Evolutionary conservation across 441 rosid genomes (phyloP), one percentile per base, ranked within the genome.

Genomic region (Populus hybrid): DNA sequence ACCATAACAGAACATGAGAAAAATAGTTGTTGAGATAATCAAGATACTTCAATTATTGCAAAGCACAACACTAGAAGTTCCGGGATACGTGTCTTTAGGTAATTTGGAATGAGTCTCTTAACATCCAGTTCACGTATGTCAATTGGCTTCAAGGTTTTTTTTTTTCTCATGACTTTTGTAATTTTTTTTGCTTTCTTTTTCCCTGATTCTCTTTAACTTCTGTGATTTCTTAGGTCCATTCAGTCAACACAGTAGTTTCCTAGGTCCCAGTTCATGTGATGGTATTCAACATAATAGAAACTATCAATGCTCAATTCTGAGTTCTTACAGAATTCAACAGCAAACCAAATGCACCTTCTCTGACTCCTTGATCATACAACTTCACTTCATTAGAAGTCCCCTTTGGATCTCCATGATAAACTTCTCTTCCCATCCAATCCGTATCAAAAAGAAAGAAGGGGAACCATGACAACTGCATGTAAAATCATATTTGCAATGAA

Each of bases 341-440:
- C 93, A 96, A 90, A 85, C 99, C 99, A 85, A 96, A 89, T 83
- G 99, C 97, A 88, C 99, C 98, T 89, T 94, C 93, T 83, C 98
- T 89, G 81, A 92, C 97, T 73, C 98, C 99, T 86, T 90, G 88
- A 85, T 88, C 87, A 81, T 93, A 95, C 35, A 92, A 89, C 76
- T 87, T 83, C 24, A 88, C 88, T 79, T 81, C 90, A 77, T 80
- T 65, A 65, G 88, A 70, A 82, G 77, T 85, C 76, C 95, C 95
- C n/a, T 85, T 91, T 21, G 99, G 98, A 89, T 96, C 82, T 57
- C 98, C 99, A 77, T 91, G 97, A 84, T 94, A 94, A 69, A 96
- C 97, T 87, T 96, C 98, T 84, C 97, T 90, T 63, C 99, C 99
- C 99, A 96, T 96, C 99, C 99, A 96, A 85, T 96, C 98, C 38